Evolutionary conservation across 2,329 filamentous ascomycete genomes (phyloP), one percentile per base, ranked within the genome.

Genomic region (Xylogone sp.): DNA sequence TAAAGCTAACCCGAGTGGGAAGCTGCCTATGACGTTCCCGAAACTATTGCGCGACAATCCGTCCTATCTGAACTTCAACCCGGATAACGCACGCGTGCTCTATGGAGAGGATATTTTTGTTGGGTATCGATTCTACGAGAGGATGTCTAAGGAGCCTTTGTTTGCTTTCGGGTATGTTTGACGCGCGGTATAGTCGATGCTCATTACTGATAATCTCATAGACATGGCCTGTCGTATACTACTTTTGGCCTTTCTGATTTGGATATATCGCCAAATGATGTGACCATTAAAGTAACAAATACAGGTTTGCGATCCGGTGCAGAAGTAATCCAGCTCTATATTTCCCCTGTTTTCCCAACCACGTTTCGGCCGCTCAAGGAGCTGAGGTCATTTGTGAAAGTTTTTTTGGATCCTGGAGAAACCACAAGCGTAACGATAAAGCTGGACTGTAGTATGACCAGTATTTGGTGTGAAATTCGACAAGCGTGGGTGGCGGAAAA

Each of bases 81-180:
- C 71, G 6, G 81, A 85, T 63, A 77, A 79, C 47, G 73, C 81
- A 47, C 74, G 79, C 53, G 78, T 81, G 3, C 68, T 83, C 1
- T 85, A 86, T 56, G 82, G 80, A 22, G 82, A 85, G 63, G 82
- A 82, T 48, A 73, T 86, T 49, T 85, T 82, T 62, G 73, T 85
- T 42, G 82, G 82, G 1, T 86, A 85, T 64, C 71, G 81, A 19
- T 83, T 78, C 66, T 85, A 83, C 59, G 82, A 86, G 64, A 85
- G 80, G 60, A 76, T 77, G 20, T 75, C 82, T 34, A 76, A 81
- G 8, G 73, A 75, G 2, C 80, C 85, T 0, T 76, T 85, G 43
- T 92, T 90, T 68, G 77, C 84, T 53, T 93, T 93, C 63, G 88
- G 88, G 61, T 90, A 90, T 72, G 91, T 83, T 66, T 73, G 76